phyloP scores from a whole-genome alignment of 2,329 filamentous ascomycete genomes.

The Penicillium crustosum region DNA sequence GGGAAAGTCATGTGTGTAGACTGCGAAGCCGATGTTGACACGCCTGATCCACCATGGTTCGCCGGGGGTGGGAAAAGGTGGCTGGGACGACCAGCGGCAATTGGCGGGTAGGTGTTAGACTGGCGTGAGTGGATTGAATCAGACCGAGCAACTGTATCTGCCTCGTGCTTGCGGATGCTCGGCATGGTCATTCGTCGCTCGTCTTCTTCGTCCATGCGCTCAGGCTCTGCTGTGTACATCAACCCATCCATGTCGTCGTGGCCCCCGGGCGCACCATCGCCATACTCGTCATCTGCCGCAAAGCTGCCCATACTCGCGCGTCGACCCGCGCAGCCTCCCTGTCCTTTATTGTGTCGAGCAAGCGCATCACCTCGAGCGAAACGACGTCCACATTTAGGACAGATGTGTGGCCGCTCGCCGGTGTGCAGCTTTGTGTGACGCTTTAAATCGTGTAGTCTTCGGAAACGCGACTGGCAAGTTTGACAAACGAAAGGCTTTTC shows the following conservation, averaged over 20 bases:
- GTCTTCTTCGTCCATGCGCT: constrained; percentile 52
- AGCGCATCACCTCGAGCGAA: constrained; percentile 95
- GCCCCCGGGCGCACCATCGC: constrained; percentile 41
- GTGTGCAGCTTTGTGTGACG: constrained; percentile 95
- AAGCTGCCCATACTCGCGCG: constrained; percentile 83
- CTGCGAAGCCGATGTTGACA: constrained; percentile 55
- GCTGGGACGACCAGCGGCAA: constrained; percentile 54
- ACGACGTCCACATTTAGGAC: constrained; percentile 88
- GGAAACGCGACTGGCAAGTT: constrained; percentile 89
- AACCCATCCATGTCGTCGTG: constrained; percentile 64
- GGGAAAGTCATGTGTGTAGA: constrained; percentile 42
- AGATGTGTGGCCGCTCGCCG: constrained; percentile 91
- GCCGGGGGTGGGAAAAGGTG: constrained; percentile 63
- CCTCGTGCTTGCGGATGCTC: constrained; percentile 71
- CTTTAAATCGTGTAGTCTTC: constrained; percentile 91
- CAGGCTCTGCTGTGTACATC: constrained; percentile 54
- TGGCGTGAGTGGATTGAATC: constrained; percentile 62
- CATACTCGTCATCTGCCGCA: constrained; percentile 71
- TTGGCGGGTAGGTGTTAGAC: constrained; percentile 74
- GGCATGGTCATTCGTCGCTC: constrained; percentile 57
- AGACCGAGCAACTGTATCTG: constrained; percentile 50
- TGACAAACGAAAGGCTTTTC: constrained; percentile 96
- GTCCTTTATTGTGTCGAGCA: constrained; percentile 91
- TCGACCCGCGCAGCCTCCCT: constrained; percentile 90
- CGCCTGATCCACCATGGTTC: constrained; percentile 56